These are phyloP conservation scores for Corymbia citriodora DNA, from an alignment of 441 rosid genomes.

Conservation along the genomic window DNA sequence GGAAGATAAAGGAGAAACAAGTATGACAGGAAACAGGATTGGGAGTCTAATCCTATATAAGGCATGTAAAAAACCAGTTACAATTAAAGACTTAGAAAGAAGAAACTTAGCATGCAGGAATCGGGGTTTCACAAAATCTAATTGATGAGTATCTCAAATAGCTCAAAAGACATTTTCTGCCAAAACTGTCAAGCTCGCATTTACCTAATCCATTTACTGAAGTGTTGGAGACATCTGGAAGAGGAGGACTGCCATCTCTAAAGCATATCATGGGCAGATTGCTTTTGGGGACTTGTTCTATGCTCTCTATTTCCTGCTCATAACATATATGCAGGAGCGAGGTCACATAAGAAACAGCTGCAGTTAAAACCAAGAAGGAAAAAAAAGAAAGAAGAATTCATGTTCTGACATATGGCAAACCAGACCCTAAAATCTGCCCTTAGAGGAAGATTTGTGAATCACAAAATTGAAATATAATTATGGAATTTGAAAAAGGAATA, in stretches of 20 bases:
- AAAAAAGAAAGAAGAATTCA: neutral
- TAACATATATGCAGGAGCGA: neutral
- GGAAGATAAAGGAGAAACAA: neutral
- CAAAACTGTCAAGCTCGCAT: neutral
- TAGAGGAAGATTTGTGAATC: neutral
- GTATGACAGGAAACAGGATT: neutral
- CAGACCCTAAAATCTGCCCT: neutral
- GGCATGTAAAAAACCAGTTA: neutral
- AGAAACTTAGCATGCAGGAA: neutral
- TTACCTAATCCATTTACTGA: constrained; percentile 57
- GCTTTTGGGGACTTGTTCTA: constrained; percentile 43
- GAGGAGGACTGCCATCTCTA: constrained; percentile 93
- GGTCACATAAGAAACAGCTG: neutral
- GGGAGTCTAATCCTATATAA: neutral
- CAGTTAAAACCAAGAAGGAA: neutral
- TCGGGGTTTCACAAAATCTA: neutral
- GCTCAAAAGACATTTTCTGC: neutral
- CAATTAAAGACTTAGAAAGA: neutral
- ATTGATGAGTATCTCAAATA: neutral
- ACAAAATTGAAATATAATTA: neutral
- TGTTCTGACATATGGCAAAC: neutral
- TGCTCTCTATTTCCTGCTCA: constrained; percentile 39
- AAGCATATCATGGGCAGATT: constrained; percentile 72
- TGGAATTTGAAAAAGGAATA: neutral
- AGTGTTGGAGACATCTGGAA: constrained; percentile 61